Conservation (phyloP, 2,329 filamentous ascomycete species). For the Ceratocystis albifundus region DNA sequence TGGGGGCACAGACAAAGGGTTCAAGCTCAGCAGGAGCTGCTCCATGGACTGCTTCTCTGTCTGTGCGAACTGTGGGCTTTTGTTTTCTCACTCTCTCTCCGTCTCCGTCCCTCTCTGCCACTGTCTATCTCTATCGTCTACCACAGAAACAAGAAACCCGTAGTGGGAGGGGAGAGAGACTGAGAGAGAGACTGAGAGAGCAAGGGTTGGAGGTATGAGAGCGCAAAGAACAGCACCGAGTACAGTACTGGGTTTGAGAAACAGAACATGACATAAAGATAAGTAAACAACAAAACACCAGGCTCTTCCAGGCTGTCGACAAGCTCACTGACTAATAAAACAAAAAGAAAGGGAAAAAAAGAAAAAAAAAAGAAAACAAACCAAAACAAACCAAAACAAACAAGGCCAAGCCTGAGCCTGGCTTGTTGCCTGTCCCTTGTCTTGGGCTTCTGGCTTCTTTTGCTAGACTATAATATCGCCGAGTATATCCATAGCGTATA, state of each 20-base stretch:
- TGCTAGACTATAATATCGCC: constrained; percentile 1
- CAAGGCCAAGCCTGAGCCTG: not conserved
- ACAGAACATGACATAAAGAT: not conserved
- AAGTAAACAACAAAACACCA: not conserved
- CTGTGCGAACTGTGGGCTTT: not conserved
- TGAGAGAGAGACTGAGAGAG: too few species aligned
- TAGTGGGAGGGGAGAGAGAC: too few species aligned
- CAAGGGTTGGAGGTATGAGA: too few species aligned
- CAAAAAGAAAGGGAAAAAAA: not conserved
- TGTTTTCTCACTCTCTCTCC: not conserved
- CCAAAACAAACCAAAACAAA: not conserved
- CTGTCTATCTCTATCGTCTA: not conserved
- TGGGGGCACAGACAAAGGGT: constrained; percentile 11
- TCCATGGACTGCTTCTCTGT: constrained; percentile 12
- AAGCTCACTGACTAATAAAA: not conserved
- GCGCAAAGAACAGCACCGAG: too few species aligned
- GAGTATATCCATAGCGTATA: not conserved
- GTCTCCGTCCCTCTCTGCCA: not conserved
- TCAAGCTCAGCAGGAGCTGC: constrained; percentile 5
- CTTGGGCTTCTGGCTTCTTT: constrained; percentile 2
- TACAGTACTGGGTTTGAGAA: too few species aligned
- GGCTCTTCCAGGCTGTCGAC: not conserved
- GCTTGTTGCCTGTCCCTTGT: not conserved
- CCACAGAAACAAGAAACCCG: too few species aligned
- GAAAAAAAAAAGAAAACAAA: not conserved